A percentile compares a stretch with the other conserved stretches of the same genome.
Conservation (phyloP, 176 grass and related monocot genomes). For the Tillandsia leiboldiana region DNA sequence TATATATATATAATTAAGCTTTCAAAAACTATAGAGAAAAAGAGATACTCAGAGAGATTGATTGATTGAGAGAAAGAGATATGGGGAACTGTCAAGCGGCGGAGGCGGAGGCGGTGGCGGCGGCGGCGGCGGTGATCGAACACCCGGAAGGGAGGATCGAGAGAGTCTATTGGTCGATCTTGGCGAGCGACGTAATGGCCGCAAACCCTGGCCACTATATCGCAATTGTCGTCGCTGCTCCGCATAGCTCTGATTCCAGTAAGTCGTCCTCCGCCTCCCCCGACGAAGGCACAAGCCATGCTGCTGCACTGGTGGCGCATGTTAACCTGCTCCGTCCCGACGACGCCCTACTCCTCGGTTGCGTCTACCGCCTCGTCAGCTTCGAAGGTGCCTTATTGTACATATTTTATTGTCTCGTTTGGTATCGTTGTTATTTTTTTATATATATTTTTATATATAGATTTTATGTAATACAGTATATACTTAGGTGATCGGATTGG, state of each 20-base stretch:
- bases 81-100: constrained; percentile 91
- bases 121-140: constrained; percentile 58
- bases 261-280: background rate
- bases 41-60: background rate
- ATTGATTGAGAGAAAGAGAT: background rate
- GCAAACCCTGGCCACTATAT: constrained; percentile 73
- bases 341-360: background rate
- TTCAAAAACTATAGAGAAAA: background rate
- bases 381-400: background rate
- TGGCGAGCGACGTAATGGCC: constrained; percentile 50
- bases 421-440: no score
- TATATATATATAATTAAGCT: background rate
- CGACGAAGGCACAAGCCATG: background rate
- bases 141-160: constrained; percentile 61
- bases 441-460: no score
- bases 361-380: background rate
- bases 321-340: background rate
- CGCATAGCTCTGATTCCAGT: constrained; percentile 11
- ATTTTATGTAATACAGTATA: no score
- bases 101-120: constrained; percentile 35
- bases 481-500: no score
- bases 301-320: background rate
- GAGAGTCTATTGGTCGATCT: constrained; percentile 40
- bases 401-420: background rate
- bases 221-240: constrained; percentile 36